phyloP scores from a whole-genome alignment of 257 asterid genomes.

The Solanum medicagineum region DNA sequence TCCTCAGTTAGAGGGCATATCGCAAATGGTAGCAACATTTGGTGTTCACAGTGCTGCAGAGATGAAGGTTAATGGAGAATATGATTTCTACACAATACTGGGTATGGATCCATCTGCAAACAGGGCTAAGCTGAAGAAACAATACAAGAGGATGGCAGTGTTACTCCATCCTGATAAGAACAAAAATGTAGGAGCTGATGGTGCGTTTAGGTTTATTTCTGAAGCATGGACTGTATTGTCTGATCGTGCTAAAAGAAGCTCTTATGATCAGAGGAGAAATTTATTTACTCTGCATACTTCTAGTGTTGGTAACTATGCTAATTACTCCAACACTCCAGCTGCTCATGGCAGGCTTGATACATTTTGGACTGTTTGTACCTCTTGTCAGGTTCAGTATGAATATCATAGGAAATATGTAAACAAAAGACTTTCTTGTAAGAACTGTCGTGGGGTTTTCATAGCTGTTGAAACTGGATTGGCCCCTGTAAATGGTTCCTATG shows the following conservation, averaged over 20 bases:
- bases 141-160: constrained; percentile 49
- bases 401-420: constrained; percentile 82
- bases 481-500: constrained; percentile 57
- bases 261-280: constrained; percentile 52
- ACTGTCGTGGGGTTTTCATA: constrained; percentile 83
- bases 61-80: constrained; percentile 35
- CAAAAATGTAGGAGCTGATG: constrained; percentile 52
- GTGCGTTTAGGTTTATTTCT: constrained; percentile 49
- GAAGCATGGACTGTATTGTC: constrained; percentile 54
- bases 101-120: constrained; percentile 42
- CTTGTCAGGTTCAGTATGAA: constrained; percentile 92
- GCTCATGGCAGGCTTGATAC: constrained; percentile 62
- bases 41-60: constrained; percentile 52
- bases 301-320: constrained; percentile 29
- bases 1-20: constrained; percentile 50
- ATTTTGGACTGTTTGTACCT: constrained; percentile 92
- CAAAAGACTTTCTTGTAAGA: constrained; percentile 86
- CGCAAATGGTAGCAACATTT: constrained; percentile 43
- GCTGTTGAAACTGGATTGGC: constrained; percentile 91
- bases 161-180: constrained; percentile 68
- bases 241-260: constrained; percentile 27
- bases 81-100: constrained; percentile 56
- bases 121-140: constrained; percentile 37
- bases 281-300: constrained; percentile 26
- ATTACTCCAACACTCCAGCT: constrained; percentile 30